Evolutionary conservation across 2,329 filamentous ascomycete species (phyloP), one percentile per base, ranked within the genome.

Genomic region (Diaporthe nobilis): DNA sequence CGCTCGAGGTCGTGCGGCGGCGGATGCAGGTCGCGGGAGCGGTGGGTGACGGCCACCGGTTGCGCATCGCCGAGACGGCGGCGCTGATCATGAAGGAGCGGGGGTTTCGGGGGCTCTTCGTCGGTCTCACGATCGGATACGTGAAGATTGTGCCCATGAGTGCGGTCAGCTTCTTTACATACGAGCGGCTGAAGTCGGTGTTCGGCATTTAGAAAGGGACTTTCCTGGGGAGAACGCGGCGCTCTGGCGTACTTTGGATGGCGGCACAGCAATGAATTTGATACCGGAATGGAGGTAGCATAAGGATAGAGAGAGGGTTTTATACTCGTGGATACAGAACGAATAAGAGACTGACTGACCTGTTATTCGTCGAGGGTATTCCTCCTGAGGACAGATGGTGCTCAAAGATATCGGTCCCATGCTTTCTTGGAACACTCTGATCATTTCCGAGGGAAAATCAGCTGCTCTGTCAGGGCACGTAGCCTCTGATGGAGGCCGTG

Each of bases 11-110:
- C 22, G 94, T 98, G 75, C 89, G 97, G 76, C 90, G 97, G 78
- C 90, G 97, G 65, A 98, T 99, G 96, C 97, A 99, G 83, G 97
- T 99, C 20, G 94, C 95, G 65, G 97, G 96, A 15, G 96, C 96
- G 0, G 95, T 98, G 0, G 97, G 97, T 1, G 96, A 98, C 82
- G 96, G 96, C 0, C 94, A 92, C 80, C 88, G 94, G 61, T 85
- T 98, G 61, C 88, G 92, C 70, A 94, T 99, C 78, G 86, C 87
- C 22, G 96, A 98, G 85, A 98, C 96, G 1, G 92, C 92, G 4
- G 86, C 85, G 78, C 89, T 92, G 82, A 97, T 99, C 78, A 92
- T 92, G 79, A 86, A 89, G 61, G 95, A 98, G 85, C 90, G 89
- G 74, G 97, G 97, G 0, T 85, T 93, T 76, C 88, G 90, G 70